Percentiles rank a stretch among this genome's conserved stretches.
Evolutionary conservation across 352 stramenopile genomes (phyloP).

Genomic region (Peronospora belbahrii): DNA sequence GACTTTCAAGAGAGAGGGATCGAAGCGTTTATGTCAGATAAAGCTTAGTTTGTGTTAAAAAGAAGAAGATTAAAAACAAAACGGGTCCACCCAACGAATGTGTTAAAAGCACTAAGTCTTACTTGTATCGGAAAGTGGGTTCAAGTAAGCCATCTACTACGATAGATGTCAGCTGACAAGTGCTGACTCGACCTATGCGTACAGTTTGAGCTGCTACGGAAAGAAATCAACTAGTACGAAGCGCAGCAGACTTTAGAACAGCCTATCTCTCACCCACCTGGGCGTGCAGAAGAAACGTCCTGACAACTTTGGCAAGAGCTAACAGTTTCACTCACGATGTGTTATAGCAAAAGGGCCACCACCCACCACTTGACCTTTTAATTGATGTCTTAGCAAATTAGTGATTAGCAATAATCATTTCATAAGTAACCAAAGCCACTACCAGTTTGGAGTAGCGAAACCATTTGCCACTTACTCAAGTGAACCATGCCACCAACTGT

Average conservation of each 20-base stretch:
- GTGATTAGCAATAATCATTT: background rate
- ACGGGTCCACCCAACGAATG: background rate
- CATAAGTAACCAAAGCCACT: slow-evolving; percentile 5
- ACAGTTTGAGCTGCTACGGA: no score
- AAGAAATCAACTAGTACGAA: background rate
- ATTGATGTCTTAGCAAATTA: slow-evolving; percentile 8
- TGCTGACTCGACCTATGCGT: background rate
- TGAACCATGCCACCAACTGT: slow-evolving; percentile 9
- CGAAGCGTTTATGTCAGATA: background rate
- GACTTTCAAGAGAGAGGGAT: slow-evolving; percentile 3
- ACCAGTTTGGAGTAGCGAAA: slow-evolving; percentile 14
- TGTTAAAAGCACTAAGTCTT: background rate
- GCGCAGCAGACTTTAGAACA: background rate
- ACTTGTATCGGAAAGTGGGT: background rate
- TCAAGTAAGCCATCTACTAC: no score
- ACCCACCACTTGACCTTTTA: slow-evolving; percentile 20
- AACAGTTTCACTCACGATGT: slow-evolving; percentile 27
- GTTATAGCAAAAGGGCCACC: background rate
- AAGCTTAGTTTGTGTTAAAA: background rate
- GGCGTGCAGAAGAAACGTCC: slow-evolving; percentile 15
- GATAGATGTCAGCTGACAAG: no score
- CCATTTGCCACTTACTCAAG: slow-evolving; percentile 15
- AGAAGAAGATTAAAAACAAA: background rate
- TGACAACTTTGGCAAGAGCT: slow-evolving; percentile 21
- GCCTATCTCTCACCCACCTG: slow-evolving; percentile 23